Evolutionary conservation across 1,139 yeast species (phyloP), one percentile per base, ranked within the genome.

Genomic region (Barnettozyma hawaiiensis): DNA sequence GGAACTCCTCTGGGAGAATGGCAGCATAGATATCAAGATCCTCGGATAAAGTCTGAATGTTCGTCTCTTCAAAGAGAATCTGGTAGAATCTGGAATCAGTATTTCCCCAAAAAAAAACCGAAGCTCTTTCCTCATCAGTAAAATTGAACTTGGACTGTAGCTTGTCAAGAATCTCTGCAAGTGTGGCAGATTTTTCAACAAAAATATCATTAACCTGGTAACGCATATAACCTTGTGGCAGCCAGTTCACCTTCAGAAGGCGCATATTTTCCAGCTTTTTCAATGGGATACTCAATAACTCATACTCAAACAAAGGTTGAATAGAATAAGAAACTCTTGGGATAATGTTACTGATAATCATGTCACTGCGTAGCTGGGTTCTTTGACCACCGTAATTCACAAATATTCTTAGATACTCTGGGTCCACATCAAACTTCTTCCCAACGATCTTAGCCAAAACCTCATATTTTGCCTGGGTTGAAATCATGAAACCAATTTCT

Each of bases 201-300:
- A 84, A 71, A 41, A 89, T 71, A 44, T 86, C 95, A 55, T 74
- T 76, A 37, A 73, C 71, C 48, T 82, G 90, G 52, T 73, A 85
- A 52, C 80, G 82, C 44, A 80, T 69, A 36, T 82, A 73, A 18
- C 77, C 76, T 41, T 72, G 72, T 3, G 75, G 73, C 23, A 83
- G 63, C 89, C 90, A 84, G 47, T 70, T 70, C 22, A 84, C 68
- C 46, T 73, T 76, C 31, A 90, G 65, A 8, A 77, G 64, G 48
- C 78, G 76, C 78, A 87, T 76, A 50, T 75, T 78, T 61, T 94
- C 98, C 54, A 83, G 75, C 49, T 89, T 95, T 31, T 69, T 73
- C 47, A 92, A 66, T 7, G 90, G 78, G 39, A 89, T 80, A 35
- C 78, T 82, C 54, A 94, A 71, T 2, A 84, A 65, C 56, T 90